Base-by-base conservation (phyloP, 169 alveolate species). In the Cryptosporidium sp. region DNA sequence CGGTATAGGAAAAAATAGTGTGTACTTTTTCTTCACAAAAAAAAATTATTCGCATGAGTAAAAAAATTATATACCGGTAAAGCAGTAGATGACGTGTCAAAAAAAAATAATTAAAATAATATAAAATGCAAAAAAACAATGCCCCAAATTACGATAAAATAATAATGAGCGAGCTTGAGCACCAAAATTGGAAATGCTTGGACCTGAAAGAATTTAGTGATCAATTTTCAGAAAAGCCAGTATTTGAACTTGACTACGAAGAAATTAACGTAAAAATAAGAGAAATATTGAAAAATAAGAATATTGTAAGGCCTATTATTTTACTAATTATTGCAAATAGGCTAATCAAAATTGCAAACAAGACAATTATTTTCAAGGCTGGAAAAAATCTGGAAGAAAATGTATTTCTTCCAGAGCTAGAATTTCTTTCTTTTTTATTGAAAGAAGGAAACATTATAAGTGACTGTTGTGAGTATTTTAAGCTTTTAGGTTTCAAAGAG, bases 41-140 rank as follows among this genome's bases (percentile, higher is more conserved):
- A 55, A 55, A 55, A 41, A 5, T 41, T 55, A 23, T 55, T 55
- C 67, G 67, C 67, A 55, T 55, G 67, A 55, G 12, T 55, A n/a
- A 48, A 9, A 55, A n/a, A 55, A 55, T 55, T 23, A 55, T 55
- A 55, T 55, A 55, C 67, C 67, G 67, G 67, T 21, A 55, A 23
- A 55, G 35, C 67, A 55, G 35, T 55, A 55, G 21, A 55, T 55
- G 67, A 55, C 67, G 67, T 55, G 67, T 55, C 67, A 23, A 55
- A 55, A n/a, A 55, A 55, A 55, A 4, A 16, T 0, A 52, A n/a
- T n/a, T n/a, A n/a, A n/a, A n/a, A n/a, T n/a, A n/a, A 55, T 21
- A 21, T 55, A 55, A 55, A 55, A 55, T 55, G 67, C 29, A 55
- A 26, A 55, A 26, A 55, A 55, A 21, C 12, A 55, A 26, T 10